Percentiles rank a stretch among this genome's conserved stretches.
Evolutionary conservation across 176 grass and related monocot genomes (phyloP).

Genomic region (sorghum (Sorghum bicolor)): DNA sequence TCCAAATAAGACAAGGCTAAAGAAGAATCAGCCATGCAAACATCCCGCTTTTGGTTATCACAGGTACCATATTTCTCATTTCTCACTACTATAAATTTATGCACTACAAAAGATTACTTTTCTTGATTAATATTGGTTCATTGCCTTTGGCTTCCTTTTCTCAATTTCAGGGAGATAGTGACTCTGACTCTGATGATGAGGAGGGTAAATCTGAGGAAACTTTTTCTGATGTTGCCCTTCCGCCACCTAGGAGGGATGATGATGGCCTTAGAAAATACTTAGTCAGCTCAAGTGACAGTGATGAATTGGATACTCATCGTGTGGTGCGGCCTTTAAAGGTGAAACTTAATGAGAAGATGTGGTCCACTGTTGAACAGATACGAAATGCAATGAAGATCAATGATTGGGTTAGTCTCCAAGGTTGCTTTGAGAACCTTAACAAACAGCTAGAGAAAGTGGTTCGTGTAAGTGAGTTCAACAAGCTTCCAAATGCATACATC

Average conservation of each 20-base stretch:
- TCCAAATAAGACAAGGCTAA: background rate
- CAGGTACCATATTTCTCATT: background rate
- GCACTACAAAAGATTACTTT: background rate
- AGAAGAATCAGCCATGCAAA: background rate
- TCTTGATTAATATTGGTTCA: background rate
- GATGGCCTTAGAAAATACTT: background rate
- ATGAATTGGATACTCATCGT: slow-evolving; percentile 70
- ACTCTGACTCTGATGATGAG: slow-evolving; percentile 20
- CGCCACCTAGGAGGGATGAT: background rate
- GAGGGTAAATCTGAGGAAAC: slow-evolving; percentile 28
- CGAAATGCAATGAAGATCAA: slow-evolving; percentile 96
- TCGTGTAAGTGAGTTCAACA: slow-evolving; percentile 71
- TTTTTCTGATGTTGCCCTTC: background rate
- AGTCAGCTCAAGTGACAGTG: slow-evolving; percentile 39
- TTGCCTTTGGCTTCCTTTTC: background rate
- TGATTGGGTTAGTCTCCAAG: slow-evolving; percentile 84
- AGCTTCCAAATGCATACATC: slow-evolving; percentile 72
- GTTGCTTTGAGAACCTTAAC: slow-evolving; percentile 91
- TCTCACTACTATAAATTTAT: background rate
- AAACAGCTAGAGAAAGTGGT: slow-evolving; percentile 92
- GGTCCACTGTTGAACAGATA: slow-evolving; percentile 77
- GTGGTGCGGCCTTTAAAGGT: slow-evolving; percentile 68
- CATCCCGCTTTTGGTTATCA: background rate
- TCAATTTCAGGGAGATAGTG: slow-evolving; percentile 31
- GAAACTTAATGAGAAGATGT: slow-evolving; percentile 86